Base-by-base conservation (phyloP, 495 filamentous ascomycete species). In the Diplogelasinospora grovesii region DNA sequence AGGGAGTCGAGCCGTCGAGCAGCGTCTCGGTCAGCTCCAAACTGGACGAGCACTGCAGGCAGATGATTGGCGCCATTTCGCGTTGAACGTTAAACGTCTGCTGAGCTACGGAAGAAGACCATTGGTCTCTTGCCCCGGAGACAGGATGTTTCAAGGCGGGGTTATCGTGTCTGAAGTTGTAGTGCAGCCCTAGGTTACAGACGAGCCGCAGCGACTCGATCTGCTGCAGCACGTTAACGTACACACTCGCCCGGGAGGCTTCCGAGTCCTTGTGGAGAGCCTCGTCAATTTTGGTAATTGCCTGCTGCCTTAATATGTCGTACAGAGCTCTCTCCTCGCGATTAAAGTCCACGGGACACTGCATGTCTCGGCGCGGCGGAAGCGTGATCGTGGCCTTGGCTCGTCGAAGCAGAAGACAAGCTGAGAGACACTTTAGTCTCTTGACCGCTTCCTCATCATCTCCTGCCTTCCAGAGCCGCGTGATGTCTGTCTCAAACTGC, bases 161-260 rank as follows among this genome's bases (percentile, higher is more conserved):
- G 8, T 22, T 19, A 5, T 54, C 40, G 14, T 53, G 54, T 11
- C 60, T 31, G 15, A 14, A 22, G 18, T 44, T 41, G 22, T 63
- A 64, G 7, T 28, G 28, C 4, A 60, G 34, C 4, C 69, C 64
- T 2, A 70, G 45, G 32, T 69, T 64, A 33, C 69, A 71, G 6
- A 64, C 43, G 28, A 69, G 46, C 4, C 69, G 51, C 41, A 73
- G 39, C 13, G 52, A 45, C 15, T 71, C 55, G 41, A 73, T 60
- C 48, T 56, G 50, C 40, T 73, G 60, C 16, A 71, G 33, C 4
- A 60, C 58, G n/a, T 57, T 67, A 7, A 64, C 38, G 21, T 40
- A 68, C 0, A 35, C 44, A 14, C 6, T 10, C 0, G 43, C 14
- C 1, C 28, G 11, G 4, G 8, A 16, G 10, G 28, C 19, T 3